Evolutionary conservation across 352 stramenopile species (phyloP), one percentile per base, ranked within the genome.

Genomic region (Thalassiosira hispida): DNA sequence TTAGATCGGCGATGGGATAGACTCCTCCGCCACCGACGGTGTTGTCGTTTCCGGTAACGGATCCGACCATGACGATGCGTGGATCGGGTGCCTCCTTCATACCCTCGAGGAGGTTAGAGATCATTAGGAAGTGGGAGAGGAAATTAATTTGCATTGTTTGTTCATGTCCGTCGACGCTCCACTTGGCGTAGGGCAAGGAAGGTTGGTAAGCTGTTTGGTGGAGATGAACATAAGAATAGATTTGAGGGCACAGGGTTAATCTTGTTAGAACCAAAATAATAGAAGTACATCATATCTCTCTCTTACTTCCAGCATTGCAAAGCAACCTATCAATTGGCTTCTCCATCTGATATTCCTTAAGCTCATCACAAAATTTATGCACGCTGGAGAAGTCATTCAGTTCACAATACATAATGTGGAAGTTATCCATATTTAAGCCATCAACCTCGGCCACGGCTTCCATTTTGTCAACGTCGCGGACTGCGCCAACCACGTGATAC

Each of bases 111-210:
- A 92, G 56, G 57, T 84, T 80, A 12, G 70, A 89, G 47, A 93
- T 90, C 86, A 95, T 92, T 1, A 96, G 82, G 62, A 97, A 97
- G 79, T 97, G 94, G 5, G 81, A 91, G 33, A 96, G 82, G 74
- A 94, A 94, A 73, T 96, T 97, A 40, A 96, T 92, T 85, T 95
- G 91, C 87, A 96, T 92, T 0, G 88, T 94, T 80, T 95, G 87
- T 84, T 97, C 94, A 65, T 96, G 92, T 52, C 92, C 92, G 73
- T 97, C 94, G 9, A 88, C 81, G 44, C 87, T 95, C 86, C 89
- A 95, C 69, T 94, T 94, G 23, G 91, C 86, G 72, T 95, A 85
- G 16, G 82, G 73, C 12, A 94, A 71, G n/a, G 86, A 84, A 40
- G 92, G 92, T 72, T 94, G 91, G 77, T 96, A 97, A 9, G 96